Percentiles rank a stretch among this genome's conserved stretches.
Conservation (phyloP, 306 rosid species). For the Leucaena leucocephala region DNA sequence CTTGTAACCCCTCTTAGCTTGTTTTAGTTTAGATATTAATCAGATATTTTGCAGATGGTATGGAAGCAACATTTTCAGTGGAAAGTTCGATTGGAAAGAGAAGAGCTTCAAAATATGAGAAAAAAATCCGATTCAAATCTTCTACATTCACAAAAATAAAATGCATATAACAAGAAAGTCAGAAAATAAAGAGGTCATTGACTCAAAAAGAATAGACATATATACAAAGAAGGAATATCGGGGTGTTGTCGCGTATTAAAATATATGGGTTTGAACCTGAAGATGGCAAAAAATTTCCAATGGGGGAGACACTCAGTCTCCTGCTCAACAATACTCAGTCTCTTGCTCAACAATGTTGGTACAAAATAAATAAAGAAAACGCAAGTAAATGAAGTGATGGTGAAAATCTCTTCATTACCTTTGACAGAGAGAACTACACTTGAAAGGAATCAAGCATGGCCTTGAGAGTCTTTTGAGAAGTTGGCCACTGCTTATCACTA, state of each 20-base stretch:
- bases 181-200: constrained; percentile 12
- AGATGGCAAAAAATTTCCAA: constrained; percentile 14
- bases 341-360: background rate
- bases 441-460: constrained; percentile 86
- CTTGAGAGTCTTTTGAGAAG: constrained; percentile 72
- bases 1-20: no score
- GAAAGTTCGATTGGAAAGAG: background rate
- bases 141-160: no score
- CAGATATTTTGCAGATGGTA: no score
- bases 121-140: background rate
- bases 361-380: constrained; percentile 2
- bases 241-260: constrained; percentile 6
- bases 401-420: constrained; percentile 35
- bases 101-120: background rate
- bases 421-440: constrained; percentile 50
- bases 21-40: no score
- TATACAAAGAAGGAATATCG: constrained; percentile 26
- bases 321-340: constrained; percentile 13
- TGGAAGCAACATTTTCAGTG: no score
- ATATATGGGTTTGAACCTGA: constrained; percentile 22
- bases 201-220: background rate
- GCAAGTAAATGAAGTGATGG: constrained; percentile 29
- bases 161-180: background rate
- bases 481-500: constrained; percentile 88
- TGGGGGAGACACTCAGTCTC: constrained; percentile 21